phyloP scores from a whole-genome alignment of 163 green algal species.

The Chloroidium sp. region DNA sequence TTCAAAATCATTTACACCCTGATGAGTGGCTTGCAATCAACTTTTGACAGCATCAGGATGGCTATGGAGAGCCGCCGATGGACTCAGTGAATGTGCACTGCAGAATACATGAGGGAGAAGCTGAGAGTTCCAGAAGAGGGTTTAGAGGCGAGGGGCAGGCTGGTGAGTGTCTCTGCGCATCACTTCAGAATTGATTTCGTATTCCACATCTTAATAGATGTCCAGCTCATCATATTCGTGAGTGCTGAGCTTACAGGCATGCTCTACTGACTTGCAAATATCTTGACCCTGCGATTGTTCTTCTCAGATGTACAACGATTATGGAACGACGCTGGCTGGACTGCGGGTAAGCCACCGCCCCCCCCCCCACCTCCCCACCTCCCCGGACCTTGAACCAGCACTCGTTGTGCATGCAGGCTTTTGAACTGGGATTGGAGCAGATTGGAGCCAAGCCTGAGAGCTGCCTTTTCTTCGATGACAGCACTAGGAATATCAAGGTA shows the following conservation, averaged over 20 bases:
- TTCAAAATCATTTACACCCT: too few species aligned
- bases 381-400: not conserved
- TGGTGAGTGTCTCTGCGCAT: too few species aligned
- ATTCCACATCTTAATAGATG: too few species aligned
- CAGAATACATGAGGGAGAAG: not conserved
- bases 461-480: constrained; percentile 64
- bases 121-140: not conserved
- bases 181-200: too few species aligned
- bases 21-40: too few species aligned
- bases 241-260: too few species aligned
- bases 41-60: too few species aligned
- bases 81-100: too few species aligned
- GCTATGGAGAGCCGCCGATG: too few species aligned
- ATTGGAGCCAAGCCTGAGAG: constrained; percentile 4
- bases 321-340: not conserved
- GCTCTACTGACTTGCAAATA: too few species aligned
- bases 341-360: not conserved
- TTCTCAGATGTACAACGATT: not conserved
- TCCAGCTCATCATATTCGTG: too few species aligned
- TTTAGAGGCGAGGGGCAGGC: not conserved
- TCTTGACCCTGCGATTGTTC: too few species aligned
- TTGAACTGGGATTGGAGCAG: constrained; percentile 1
- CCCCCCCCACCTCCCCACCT: not conserved
- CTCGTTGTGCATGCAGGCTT: not conserved
- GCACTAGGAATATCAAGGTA: constrained; percentile 45